A percentile compares a stretch with the other conserved stretches of the same genome.
Evolutionary conservation across 495 filamentous ascomycete species (phyloP).

Genomic region (Glonium stellatum): DNA sequence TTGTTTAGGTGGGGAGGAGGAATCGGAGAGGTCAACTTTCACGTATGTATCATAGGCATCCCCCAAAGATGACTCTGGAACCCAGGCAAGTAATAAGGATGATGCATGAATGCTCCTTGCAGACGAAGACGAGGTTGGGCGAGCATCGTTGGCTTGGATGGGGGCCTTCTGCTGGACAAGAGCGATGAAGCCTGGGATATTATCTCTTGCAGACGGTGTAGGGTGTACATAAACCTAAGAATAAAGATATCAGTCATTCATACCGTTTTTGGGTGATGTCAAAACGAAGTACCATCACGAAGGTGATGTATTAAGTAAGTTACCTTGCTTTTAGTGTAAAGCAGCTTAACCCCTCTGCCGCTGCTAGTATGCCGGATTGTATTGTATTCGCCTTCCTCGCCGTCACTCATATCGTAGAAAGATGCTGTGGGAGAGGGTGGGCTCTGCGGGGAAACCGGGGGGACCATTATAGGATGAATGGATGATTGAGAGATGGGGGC

Average conservation of each 20-base stretch:
- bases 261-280: neutral
- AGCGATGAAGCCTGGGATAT: constrained; percentile 92
- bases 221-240: constrained; percentile 92
- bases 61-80: constrained; percentile 84
- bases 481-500: neutral
- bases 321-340: constrained; percentile 95
- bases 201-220: constrained; percentile 86
- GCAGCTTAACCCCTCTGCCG: constrained; percentile 83
- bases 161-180: constrained; percentile 81
- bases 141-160: constrained; percentile 30
- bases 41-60: constrained; percentile 84
- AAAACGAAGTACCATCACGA: neutral
- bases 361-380: constrained; percentile 81
- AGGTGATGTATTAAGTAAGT: constrained; percentile 13
- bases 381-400: constrained; percentile 91
- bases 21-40: constrained; percentile 84
- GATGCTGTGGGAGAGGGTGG: constrained; percentile 76
- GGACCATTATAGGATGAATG: constrained; percentile 8
- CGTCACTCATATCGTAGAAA: constrained; percentile 95
- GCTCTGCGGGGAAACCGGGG: constrained; percentile 13
- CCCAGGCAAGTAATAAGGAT: constrained; percentile 81
- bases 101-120: constrained; percentile 46
- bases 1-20: constrained; percentile 71
- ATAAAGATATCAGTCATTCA: neutral
- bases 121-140: constrained; percentile 46